These are phyloP conservation scores for Aechmea fasciata DNA, from an alignment of 176 grass and related monocot species.

Conservation along the genomic window DNA sequence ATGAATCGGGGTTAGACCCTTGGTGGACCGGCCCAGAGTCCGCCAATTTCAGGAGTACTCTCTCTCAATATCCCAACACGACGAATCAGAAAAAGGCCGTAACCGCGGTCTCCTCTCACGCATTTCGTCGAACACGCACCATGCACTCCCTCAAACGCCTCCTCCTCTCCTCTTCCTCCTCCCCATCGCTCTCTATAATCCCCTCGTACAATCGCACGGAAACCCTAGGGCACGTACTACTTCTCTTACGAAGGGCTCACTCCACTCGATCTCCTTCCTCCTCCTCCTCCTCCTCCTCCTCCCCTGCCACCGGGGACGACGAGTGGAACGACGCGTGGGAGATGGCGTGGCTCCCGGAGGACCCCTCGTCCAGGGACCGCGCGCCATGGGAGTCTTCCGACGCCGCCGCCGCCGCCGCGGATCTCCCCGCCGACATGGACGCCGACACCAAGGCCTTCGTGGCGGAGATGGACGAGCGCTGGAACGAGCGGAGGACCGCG, in stretches of 20 bases:
- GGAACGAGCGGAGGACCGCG: slow-evolving; percentile 27
- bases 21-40: background rate
- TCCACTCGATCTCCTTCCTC: background rate
- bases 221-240: background rate
- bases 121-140: slow-evolving; percentile 55
- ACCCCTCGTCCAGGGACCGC: slow-evolving; percentile 22
- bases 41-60: background rate
- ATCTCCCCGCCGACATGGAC: slow-evolving; percentile 46
- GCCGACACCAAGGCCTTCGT: slow-evolving; percentile 85
- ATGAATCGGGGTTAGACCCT: too few species aligned
- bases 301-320: slow-evolving; percentile 38
- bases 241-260: slow-evolving; percentile 7
- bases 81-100: too few species aligned
- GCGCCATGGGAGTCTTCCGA: slow-evolving; percentile 16
- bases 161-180: slow-evolving; percentile 13
- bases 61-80: background rate
- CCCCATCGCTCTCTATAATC: slow-evolving; percentile 14
- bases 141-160: slow-evolving; percentile 50
- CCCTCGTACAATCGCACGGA: slow-evolving; percentile 9
- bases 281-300: background rate
- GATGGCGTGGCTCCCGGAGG: slow-evolving; percentile 86
- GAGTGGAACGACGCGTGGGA: slow-evolving; percentile 99
- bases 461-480: slow-evolving; percentile 89
- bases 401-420: slow-evolving; percentile 6
- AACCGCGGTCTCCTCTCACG: background rate